These are phyloP conservation scores for Diplogelasinospora grovesii DNA, from an alignment of 495 filamentous ascomycete species.

Conservation along the genomic window DNA sequence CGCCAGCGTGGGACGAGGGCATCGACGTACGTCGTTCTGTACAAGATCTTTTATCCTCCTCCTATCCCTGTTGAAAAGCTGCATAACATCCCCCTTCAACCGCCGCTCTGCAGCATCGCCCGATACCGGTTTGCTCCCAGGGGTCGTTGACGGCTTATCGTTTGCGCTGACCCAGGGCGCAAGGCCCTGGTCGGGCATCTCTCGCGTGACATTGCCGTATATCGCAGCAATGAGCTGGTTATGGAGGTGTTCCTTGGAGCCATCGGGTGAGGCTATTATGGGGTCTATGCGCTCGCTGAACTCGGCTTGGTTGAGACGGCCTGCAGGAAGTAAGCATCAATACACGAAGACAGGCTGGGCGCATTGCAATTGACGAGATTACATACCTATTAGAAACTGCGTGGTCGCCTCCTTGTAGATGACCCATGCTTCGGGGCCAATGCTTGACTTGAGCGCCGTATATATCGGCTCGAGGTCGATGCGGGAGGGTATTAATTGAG, in stretches of 20 bases:
- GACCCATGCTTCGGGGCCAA: slow-evolving; percentile 76
- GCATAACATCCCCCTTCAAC: slow-evolving; percentile 92
- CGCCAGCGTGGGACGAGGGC: not conserved
- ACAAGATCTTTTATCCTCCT: slow-evolving; percentile 75
- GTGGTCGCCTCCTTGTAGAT: slow-evolving; percentile 79
- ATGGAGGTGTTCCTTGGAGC: slow-evolving; percentile 73
- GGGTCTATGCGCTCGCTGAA: slow-evolving; percentile 68
- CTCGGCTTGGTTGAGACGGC: slow-evolving; percentile 79
- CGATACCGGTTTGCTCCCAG: slow-evolving; percentile 68
- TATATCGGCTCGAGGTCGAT: slow-evolving; percentile 90
- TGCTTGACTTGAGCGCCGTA: slow-evolving; percentile 69
- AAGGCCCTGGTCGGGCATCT: slow-evolving; percentile 85
- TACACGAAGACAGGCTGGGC: slow-evolving; percentile 1
- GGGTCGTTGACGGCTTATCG: slow-evolving; percentile 76
- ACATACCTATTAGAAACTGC: slow-evolving; percentile 67
- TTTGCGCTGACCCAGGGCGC: slow-evolving; percentile 94
- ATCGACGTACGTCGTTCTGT: slow-evolving; percentile 43
- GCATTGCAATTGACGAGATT: slow-evolving; percentile 7
- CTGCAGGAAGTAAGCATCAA: slow-evolving; percentile 33
- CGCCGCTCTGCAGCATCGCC: slow-evolving; percentile 88
- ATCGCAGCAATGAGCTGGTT: slow-evolving; percentile 85
- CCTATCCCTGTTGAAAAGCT: slow-evolving; percentile 76
- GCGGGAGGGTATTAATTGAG: slow-evolving; percentile 60
- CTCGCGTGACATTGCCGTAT: slow-evolving; percentile 77
- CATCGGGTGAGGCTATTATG: slow-evolving; percentile 59